A percentile compares a stretch with the other conserved stretches of the same genome.
Evolutionary conservation across 2,329 filamentous ascomycete genomes (phyloP).

Genomic region (Plectosphaerella sp.): DNA sequence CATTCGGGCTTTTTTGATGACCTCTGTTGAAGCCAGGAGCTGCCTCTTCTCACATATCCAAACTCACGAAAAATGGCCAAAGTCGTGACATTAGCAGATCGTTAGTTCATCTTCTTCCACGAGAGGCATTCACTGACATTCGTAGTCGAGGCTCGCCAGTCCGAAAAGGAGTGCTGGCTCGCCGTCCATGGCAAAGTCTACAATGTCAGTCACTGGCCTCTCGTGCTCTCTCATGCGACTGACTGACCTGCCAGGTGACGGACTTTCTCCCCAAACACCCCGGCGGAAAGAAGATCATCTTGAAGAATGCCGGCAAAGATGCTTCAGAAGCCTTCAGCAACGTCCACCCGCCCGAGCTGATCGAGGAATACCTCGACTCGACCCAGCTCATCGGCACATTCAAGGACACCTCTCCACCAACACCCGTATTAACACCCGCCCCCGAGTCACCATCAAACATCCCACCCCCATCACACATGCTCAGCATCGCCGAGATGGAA

Average conservation of each 20-base stretch:
- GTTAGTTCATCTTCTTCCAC: too few species aligned
- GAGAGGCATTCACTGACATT: neutral
- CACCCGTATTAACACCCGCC: neutral
- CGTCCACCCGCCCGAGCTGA: slow-evolving; percentile 73
- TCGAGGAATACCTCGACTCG: slow-evolving; percentile 70
- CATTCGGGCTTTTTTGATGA: too few species aligned
- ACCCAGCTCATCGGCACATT: slow-evolving; percentile 66
- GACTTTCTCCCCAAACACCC: slow-evolving; percentile 73
- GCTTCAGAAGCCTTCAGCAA: slow-evolving; percentile 84
- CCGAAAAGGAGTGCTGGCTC: slow-evolving; percentile 76
- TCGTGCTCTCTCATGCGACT: neutral
- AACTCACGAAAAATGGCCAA: neutral
- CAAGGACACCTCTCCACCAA: slow-evolving; percentile 37
- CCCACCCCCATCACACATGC: slow-evolving; percentile 56
- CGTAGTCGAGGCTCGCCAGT: slow-evolving; percentile 72
- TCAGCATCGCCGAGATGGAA: slow-evolving; percentile 82
- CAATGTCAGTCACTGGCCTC: slow-evolving; percentile 56
- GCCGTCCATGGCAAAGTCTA: slow-evolving; percentile 78
- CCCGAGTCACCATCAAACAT: slow-evolving; percentile 9
- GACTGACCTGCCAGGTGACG: slow-evolving; percentile 23
- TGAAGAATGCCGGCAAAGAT: slow-evolving; percentile 74
- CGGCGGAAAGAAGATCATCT: slow-evolving; percentile 73
- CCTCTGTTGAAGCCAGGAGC: too few species aligned
- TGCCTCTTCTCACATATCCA: too few species aligned
- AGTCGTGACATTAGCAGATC: neutral